Percentiles rank a stretch among this genome's conserved stretches.
These are phyloP conservation scores for Bacterosira constricta DNA, from an alignment of 108 stramenopile genomes.

Conservation along the genomic window DNA sequence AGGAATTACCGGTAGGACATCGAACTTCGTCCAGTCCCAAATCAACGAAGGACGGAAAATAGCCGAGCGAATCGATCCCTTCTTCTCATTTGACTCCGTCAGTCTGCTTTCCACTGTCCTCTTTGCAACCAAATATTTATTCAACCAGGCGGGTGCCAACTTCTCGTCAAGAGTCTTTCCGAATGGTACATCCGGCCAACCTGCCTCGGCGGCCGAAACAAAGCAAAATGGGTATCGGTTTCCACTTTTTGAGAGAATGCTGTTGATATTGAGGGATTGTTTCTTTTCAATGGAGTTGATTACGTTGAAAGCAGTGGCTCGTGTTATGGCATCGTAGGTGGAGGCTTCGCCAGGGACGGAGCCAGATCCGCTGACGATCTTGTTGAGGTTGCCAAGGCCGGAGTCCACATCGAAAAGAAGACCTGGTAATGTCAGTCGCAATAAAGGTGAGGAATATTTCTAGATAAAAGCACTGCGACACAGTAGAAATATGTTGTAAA, in stretches of 20 bases:
- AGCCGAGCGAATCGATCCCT: conserved; percentile 55
- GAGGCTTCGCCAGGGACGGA: conserved; percentile 70
- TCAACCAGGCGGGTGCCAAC: conserved; percentile 79
- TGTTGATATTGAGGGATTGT: conserved; percentile 15
- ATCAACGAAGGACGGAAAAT: conserved; percentile 80
- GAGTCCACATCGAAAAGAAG: conserved; percentile 78
- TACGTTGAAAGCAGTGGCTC: conserved; percentile 77
- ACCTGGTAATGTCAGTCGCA: too few relatives aligned
- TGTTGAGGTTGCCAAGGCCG: conserved; percentile 70
- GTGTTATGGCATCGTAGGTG: conserved; percentile 85
- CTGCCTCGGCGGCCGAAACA: conserved; percentile 83
- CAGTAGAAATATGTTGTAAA: not conserved
- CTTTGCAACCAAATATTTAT: conserved; percentile 74
- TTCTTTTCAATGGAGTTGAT: conserved; percentile 63
- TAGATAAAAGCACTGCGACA: not conserved
- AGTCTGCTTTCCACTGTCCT: conserved; percentile 72
- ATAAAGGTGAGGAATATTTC: conserved; percentile 30
- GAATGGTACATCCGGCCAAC: conserved; percentile 81
- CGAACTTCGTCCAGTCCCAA: conserved; percentile 81
- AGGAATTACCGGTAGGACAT: conserved; percentile 66
- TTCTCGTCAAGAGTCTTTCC: conserved; percentile 65
- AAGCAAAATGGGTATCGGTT: conserved; percentile 69
- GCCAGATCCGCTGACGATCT: conserved; percentile 73
- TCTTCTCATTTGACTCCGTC: conserved; percentile 24
- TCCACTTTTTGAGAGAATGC: conserved; percentile 38